A percentile compares a stretch with the other conserved stretches of the same genome.
Conservation (phyloP, 2,329 filamentous ascomycete species). For the Hypoxylon sp. region DNA sequence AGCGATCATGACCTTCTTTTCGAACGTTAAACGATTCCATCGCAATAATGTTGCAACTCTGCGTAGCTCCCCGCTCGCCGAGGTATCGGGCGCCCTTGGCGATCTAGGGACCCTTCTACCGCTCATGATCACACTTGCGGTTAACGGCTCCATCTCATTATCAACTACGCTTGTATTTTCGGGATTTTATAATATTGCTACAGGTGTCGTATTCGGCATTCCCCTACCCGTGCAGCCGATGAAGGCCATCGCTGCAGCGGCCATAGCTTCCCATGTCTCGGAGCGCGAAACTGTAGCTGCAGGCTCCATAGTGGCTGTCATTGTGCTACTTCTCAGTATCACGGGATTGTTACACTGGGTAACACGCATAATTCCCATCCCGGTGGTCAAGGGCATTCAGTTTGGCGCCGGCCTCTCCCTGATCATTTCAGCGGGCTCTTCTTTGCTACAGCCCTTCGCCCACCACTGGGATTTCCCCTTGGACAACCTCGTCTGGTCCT, state of each 20-base stretch:
- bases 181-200: slow-evolving; percentile 87
- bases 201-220: slow-evolving; percentile 86
- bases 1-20: slow-evolving; percentile 47
- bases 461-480: slow-evolving; percentile 75
- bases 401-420: slow-evolving; percentile 90
- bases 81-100: slow-evolving; percentile 88
- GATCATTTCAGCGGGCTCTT: slow-evolving; percentile 80
- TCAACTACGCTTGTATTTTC: slow-evolving; percentile 90
- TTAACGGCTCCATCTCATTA: slow-evolving; percentile 84
- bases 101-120: slow-evolving; percentile 82
- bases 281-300: slow-evolving; percentile 83
- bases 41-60: slow-evolving; percentile 67
- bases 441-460: slow-evolving; percentile 74
- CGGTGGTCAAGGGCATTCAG: slow-evolving; percentile 95
- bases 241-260: slow-evolving; percentile 90
- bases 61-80: slow-evolving; percentile 67
- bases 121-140: slow-evolving; percentile 83
- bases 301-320: slow-evolving; percentile 81
- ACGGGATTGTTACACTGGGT: slow-evolving; percentile 85
- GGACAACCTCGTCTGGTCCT: slow-evolving; percentile 84
- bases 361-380: slow-evolving; percentile 81
- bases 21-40: slow-evolving; percentile 56
- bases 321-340: slow-evolving; percentile 81
- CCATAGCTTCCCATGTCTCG: slow-evolving; percentile 78
- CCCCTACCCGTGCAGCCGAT: slow-evolving; percentile 93